Evolutionary conservation across 192 early-diverging fungal species (phyloP).

Genomic region (Backusella circina): DNA sequence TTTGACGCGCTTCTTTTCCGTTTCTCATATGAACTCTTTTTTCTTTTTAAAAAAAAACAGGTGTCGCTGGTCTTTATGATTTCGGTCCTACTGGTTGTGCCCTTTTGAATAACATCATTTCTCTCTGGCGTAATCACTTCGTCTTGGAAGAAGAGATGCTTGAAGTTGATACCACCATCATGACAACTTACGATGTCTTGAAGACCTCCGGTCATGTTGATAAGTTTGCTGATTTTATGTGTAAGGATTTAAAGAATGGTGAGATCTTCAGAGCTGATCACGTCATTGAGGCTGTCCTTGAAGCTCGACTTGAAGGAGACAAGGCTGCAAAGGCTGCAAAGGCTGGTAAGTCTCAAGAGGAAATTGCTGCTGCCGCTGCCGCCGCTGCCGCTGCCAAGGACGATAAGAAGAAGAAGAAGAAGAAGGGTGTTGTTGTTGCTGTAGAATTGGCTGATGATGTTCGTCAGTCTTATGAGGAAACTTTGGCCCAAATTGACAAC

Average conservation of each 20-base stretch:
- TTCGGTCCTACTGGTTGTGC: slow-evolving; percentile 95
- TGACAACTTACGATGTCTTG: slow-evolving; percentile 93
- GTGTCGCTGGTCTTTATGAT: slow-evolving; percentile 96
- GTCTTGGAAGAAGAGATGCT: slow-evolving; percentile 99
- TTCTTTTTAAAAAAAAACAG: slow-evolving; percentile 41
- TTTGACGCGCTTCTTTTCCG: slow-evolving; percentile 5
- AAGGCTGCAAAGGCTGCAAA: slow-evolving; percentile 58
- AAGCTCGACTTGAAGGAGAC: slow-evolving; percentile 88
- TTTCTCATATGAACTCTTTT: not conserved
- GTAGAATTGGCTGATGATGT: slow-evolving; percentile 58
- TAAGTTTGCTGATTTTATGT: slow-evolving; percentile 98
- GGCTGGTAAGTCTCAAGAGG: slow-evolving; percentile 32
- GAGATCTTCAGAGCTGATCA: slow-evolving; percentile 98
- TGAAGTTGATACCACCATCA: slow-evolving; percentile 96
- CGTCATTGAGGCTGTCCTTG: slow-evolving; percentile 90
- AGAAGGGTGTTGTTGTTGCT: slow-evolving; percentile 59
- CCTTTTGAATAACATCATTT: slow-evolving; percentile 87
- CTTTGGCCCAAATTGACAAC: slow-evolving; percentile 95
- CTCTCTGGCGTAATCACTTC: slow-evolving; percentile 93
- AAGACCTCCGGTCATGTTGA: slow-evolving; percentile 99
- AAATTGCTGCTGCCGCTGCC: not conserved
- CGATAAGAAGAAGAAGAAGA: slow-evolving; percentile 71
- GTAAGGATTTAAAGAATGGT: slow-evolving; percentile 85
- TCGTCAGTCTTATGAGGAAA: slow-evolving; percentile 72
- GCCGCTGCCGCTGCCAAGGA: slow-evolving; percentile 39